phyloP scores from a whole-genome alignment of 441 rosid species.

The Bruguiera hainesii region DNA sequence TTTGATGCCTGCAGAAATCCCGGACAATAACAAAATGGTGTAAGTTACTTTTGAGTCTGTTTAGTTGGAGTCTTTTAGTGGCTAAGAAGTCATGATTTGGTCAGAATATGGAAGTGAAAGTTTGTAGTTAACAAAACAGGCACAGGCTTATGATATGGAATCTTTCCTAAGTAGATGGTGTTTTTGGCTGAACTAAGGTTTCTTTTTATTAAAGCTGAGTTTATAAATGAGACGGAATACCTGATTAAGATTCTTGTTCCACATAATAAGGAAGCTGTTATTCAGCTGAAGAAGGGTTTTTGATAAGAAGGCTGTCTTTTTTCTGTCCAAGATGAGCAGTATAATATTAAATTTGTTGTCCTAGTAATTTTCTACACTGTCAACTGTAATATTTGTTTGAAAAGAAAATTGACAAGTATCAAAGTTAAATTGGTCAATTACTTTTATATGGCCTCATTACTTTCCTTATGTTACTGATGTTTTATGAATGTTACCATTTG shows the following conservation, averaged over 20 bases:
- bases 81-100: slow-evolving; percentile 4
- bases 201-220: neutral
- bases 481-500: slow-evolving; percentile 22
- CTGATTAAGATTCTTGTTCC: neutral
- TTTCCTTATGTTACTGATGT: slow-evolving; percentile 17
- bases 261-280: neutral
- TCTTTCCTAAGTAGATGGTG: slow-evolving; percentile 6
- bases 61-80: slow-evolving; percentile 2
- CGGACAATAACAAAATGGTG: slow-evolving; percentile 86
- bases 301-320: too few species aligned
- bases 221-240: neutral
- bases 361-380: too few species aligned
- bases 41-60: slow-evolving; percentile 37
- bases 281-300: neutral
- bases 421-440: neutral
- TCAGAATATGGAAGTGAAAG: neutral
- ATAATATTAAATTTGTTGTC: too few species aligned
- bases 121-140: neutral
- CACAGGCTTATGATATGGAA: slow-evolving; percentile 7
- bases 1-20: slow-evolving; percentile 97
- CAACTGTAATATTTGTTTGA: too few species aligned
- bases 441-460: neutral
- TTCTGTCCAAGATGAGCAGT: too few species aligned
- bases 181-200: slow-evolving; percentile 5
- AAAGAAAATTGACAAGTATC: neutral